These are phyloP conservation scores for Chaetothyriales sp. DNA, from an alignment of 2,329 filamentous ascomycete species.

Conservation along the genomic window DNA sequence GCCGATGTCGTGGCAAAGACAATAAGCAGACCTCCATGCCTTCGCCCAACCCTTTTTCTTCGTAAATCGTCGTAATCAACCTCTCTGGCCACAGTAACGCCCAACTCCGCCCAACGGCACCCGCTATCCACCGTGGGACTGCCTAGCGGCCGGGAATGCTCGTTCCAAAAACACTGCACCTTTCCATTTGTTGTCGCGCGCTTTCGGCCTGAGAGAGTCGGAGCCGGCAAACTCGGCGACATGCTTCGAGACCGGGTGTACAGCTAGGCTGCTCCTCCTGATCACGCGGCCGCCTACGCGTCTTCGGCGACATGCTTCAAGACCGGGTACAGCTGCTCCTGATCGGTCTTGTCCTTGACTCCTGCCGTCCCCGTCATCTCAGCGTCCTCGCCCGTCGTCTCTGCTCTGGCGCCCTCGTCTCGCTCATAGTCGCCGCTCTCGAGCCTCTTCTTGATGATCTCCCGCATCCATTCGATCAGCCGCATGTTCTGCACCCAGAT, in stretches of 20 bases:
- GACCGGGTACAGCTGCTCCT: slow-evolving; percentile 18
- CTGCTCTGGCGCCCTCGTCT: slow-evolving; percentile 12
- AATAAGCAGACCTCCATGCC: background rate
- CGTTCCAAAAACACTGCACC: background rate
- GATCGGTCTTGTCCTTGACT: slow-evolving; percentile 15
- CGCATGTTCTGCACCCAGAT: slow-evolving; percentile 52
- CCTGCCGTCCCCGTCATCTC: slow-evolving; percentile 30
- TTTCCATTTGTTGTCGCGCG: too few relatives aligned
- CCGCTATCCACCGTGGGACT: background rate
- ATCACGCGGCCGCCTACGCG: slow-evolving; percentile 11
- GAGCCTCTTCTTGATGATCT: slow-evolving; percentile 43
- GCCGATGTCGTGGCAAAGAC: too few relatives aligned
- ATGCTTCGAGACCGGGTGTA: slow-evolving; percentile 17
- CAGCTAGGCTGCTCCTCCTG: slow-evolving; percentile 17
- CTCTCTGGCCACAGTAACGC: background rate
- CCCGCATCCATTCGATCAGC: slow-evolving; percentile 47
- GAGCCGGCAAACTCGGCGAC: slow-evolving; percentile 4
- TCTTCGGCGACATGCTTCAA: slow-evolving; percentile 15
- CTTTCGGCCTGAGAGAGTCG: too few relatives aligned
- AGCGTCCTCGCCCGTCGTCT: slow-evolving; percentile 24
- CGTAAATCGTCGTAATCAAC: background rate
- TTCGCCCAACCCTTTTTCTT: background rate
- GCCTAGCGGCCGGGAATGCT: background rate
- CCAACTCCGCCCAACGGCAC: background rate
- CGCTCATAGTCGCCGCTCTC: slow-evolving; percentile 38